Percentiles rank a stretch among this genome's conserved stretches.
phyloP scores from a whole-genome alignment of 2,329 filamentous ascomycete species.

The Arthrobotrys musiformis region DNA sequence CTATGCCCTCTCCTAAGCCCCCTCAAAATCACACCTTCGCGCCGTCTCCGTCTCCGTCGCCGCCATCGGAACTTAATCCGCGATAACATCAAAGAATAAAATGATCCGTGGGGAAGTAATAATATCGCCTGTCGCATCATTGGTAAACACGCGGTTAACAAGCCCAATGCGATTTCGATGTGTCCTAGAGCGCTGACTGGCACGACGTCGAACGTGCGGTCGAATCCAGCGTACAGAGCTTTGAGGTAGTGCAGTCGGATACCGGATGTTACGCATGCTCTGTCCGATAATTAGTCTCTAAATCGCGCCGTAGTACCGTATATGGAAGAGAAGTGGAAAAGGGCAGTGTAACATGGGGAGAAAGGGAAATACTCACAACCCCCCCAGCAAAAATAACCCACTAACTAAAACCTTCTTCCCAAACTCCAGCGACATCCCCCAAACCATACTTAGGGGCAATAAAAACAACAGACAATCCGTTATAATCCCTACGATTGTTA shows the following conservation, averaged over 20 bases:
- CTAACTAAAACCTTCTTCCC: slow-evolving; percentile 46
- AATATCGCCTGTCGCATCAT: slow-evolving; percentile 52
- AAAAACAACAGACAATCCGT: slow-evolving; percentile 44
- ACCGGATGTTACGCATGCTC: slow-evolving; percentile 34
- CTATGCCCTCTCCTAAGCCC: neutral
- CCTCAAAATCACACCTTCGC: neutral
- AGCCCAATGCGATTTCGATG: slow-evolving; percentile 35
- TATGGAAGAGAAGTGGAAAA: neutral
- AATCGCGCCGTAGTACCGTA: too few relatives aligned
- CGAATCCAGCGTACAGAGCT: slow-evolving; percentile 31
- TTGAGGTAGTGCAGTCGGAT: slow-evolving; percentile 34
- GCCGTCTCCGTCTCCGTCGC: neutral
- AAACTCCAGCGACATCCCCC: slow-evolving; percentile 24
- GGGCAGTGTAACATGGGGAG: neutral
- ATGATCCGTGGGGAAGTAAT: slow-evolving; percentile 12
- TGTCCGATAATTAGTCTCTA: neutral
- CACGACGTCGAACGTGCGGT: slow-evolving; percentile 34
- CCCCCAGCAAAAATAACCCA: slow-evolving; percentile 38
- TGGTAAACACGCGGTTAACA: slow-evolving; percentile 36
- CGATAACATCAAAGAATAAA: slow-evolving; percentile 19
- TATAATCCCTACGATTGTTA: slow-evolving; percentile 26
- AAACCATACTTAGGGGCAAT: slow-evolving; percentile 40
- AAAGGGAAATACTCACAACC: slow-evolving; percentile 20
- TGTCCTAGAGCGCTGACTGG: slow-evolving; percentile 40
- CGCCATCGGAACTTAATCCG: neutral